phyloP scores from a whole-genome alignment of 2,329 filamentous ascomycete genomes.

The Fusarium domesticum region DNA sequence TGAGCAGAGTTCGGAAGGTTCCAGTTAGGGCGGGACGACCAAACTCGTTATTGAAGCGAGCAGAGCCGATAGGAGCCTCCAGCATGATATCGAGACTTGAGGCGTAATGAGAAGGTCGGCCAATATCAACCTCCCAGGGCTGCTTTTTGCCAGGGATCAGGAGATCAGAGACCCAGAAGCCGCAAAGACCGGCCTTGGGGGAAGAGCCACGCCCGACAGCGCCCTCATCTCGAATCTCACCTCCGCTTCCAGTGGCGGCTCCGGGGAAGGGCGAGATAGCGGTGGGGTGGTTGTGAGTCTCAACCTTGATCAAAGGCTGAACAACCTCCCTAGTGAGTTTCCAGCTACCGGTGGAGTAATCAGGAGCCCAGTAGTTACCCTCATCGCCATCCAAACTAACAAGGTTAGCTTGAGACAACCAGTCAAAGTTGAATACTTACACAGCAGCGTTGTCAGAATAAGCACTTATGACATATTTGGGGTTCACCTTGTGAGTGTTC shows the following conservation, averaged over 20 bases:
- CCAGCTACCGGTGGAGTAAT: slow-evolving; percentile 84
- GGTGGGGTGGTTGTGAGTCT: slow-evolving; percentile 97
- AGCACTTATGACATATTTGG: slow-evolving; percentile 83
- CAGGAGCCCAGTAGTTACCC: slow-evolving; percentile 72
- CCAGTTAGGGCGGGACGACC: slow-evolving; percentile 84
- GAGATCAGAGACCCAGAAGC: slow-evolving; percentile 94
- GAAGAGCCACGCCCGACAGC: slow-evolving; percentile 89
- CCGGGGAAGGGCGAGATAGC: slow-evolving; percentile 91
- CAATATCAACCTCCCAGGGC: slow-evolving; percentile 90
- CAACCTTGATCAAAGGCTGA: slow-evolving; percentile 88
- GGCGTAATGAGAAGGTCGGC: slow-evolving; percentile 86
- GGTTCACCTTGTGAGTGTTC: slow-evolving; percentile 84
- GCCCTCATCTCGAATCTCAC: slow-evolving; percentile 93
- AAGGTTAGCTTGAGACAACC: slow-evolving; percentile 3
- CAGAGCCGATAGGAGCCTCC: slow-evolving; percentile 91
- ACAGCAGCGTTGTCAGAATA: slow-evolving; percentile 99
- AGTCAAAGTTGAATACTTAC: slow-evolving; percentile 22
- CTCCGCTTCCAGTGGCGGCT: slow-evolving; percentile 91
- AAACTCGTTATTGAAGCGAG: slow-evolving; percentile 97
- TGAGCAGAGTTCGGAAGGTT: slow-evolving; percentile 87
- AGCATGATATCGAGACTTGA: slow-evolving; percentile 97
- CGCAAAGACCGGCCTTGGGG: slow-evolving; percentile 86
- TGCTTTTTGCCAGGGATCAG: slow-evolving; percentile 78
- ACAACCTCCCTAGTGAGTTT: slow-evolving; percentile 80
- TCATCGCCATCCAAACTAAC: slow-evolving; percentile 37